Evolutionary conservation across 306 rosid genomes (phyloP), one percentile per base, ranked within the genome.

Genomic region (Pyrus pyrifolia): DNA sequence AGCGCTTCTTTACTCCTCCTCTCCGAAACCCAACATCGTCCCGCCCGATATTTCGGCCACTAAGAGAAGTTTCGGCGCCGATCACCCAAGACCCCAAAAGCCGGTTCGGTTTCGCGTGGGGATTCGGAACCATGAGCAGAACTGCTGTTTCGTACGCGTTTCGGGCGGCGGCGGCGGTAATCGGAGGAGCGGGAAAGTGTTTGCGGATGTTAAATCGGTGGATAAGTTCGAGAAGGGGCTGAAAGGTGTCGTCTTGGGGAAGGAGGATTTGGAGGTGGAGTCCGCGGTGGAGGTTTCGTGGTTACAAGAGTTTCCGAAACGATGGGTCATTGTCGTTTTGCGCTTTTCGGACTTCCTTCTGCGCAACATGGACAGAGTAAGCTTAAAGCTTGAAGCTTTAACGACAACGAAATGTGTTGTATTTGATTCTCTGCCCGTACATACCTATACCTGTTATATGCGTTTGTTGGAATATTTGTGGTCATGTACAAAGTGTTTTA

Each of bases 341-440:
- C 92, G 99, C 75, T 96, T 96, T 73, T 79, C 99, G 0, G 96
- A 96, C 22, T 96, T 96, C 73, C 93, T 96, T 79, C 96, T 96
- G 0, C 91, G 99, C 86, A 96, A 96, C 51, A 96, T 96, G 99
- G 99, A 96, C 44, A 92, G 93, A 84, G 98, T 92, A 84, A 84
- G 80, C 31, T 53, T 19, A 18, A 19, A 61, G 46, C 27, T 58
- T 13, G 18, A 62, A 29, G 40, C 67, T 29, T 62, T 29, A 29
- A 62, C 38, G 38, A 35, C 38, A 35, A 35, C 1, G 38, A 35
- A 35, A 6, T 35, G 38, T 33, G 38, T 33, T 33, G 38, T 33
- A 33, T 33, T 33, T 33, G 38, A 33, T 33, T 33, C 38, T 33
- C 38, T 33, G 7, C 38, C 38, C 5, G 7, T 33, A 33, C 6